Base-by-base conservation (phyloP, 2,329 filamentous ascomycete species). In the Fusarium longipes region DNA sequence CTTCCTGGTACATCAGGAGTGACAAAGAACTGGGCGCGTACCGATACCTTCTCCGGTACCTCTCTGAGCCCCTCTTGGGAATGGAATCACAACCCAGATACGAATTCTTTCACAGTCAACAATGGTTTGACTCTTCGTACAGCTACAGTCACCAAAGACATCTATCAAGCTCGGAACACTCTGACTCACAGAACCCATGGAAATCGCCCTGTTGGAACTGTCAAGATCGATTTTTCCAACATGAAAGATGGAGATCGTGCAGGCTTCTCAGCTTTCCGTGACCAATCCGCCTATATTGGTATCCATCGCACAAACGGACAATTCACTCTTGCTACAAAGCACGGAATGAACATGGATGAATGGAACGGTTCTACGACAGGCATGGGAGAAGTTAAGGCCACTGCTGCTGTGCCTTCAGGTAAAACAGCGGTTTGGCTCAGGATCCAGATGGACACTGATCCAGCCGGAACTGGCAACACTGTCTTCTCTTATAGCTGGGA, bases 61-160 rank as follows among this genome's bases (percentile, higher is more conserved):
- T 64, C 74, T 0, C 77, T 88, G 1, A 73, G 77, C 8, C 77
- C 79, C 0, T 76, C 81, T 3, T 89, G 84, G 83, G 86, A 89
- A 72, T 89, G 86, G 86, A 89, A 89, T 69, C 86, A 88, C 66
- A 88, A 88, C 71, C 86, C 86, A 0, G 84, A 88, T 55, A 78
- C 74, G 1, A 76, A 73, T 11, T 82, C 80, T 10, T 88, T 75
- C 68, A 72, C 69, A 3, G 76, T 86, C 12, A 73, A 77, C 38
- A 76, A 81, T 29, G 82, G 83, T 3, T 68, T 88, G 4, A 79
- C 77, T 0, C 77, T 88, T 2, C 75, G 73, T 27, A 83, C 86
- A 3, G 83, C 82, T 2, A 84, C 82, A 0, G 79, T 87, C 1
- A 88, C 86, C 0, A 73, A 77, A 15, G 85, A 87, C 65, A 71